phyloP scores from a whole-genome alignment of 345 rosid genomes.

The Laguncularia racemosa region DNA sequence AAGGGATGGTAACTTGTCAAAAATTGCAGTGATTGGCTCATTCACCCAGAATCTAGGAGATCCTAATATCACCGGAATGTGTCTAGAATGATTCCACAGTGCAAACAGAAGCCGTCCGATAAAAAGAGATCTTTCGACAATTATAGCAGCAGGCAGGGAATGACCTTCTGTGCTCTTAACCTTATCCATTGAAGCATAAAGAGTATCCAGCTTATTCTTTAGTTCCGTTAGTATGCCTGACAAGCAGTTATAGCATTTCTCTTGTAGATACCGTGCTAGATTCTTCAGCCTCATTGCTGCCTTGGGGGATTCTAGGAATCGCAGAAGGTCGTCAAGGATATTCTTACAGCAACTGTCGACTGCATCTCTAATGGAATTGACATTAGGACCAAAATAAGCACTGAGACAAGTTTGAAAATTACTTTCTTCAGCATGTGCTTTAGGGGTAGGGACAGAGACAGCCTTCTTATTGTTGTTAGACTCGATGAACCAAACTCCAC shows the following conservation, averaged over 20 bases:
- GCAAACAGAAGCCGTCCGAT: constrained; percentile 92
- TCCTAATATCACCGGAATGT: constrained; percentile 75
- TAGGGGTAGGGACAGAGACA: constrained; percentile 33
- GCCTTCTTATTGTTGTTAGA: constrained; percentile 47
- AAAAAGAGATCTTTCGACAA: constrained; percentile 84
- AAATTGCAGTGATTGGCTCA: constrained; percentile 41
- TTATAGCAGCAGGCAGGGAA: constrained; percentile 39
- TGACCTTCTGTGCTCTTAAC: constrained; percentile 25
- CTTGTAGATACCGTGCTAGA: constrained; percentile 75
- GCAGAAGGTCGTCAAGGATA: constrained; percentile 74
- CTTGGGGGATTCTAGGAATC: constrained; percentile 90
- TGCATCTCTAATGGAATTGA: constrained; percentile 76
- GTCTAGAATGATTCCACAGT: constrained; percentile 68
- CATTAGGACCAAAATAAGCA: constrained; percentile 88
- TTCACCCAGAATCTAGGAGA: constrained; percentile 95
- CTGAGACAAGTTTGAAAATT: constrained; percentile 70
- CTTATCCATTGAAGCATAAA: constrained; percentile 42
- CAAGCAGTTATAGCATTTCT: constrained; percentile 69
- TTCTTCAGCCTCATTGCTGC: constrained; percentile 74
- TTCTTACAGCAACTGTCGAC: constrained; percentile 69
- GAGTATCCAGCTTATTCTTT: constrained; percentile 56
- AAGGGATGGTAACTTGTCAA: constrained; percentile 61
- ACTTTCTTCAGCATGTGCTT: constrained; percentile 47
- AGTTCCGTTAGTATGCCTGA: constrained; percentile 58
- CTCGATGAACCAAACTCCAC: constrained; percentile 95